Percentiles rank a stretch among this genome's conserved stretches.
phyloP scores from a whole-genome alignment of 148 eudicot species.

The Amaranthus hypochondriacus region DNA sequence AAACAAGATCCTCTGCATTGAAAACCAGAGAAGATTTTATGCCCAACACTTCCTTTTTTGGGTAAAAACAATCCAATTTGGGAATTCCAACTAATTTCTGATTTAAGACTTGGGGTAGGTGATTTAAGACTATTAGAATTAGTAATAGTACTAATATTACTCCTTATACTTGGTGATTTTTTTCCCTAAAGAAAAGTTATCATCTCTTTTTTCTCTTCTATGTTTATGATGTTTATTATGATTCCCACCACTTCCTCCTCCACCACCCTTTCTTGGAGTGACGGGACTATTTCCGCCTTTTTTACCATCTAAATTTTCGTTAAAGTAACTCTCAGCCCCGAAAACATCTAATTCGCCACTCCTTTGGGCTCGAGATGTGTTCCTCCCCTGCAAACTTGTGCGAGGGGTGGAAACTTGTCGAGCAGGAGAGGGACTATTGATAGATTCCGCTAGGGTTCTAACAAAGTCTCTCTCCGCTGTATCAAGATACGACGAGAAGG shows the following conservation, averaged over 20 bases:
- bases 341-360: constrained; percentile 50
- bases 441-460: constrained; percentile 33
- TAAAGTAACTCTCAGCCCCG: constrained; percentile 59
- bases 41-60: constrained; percentile 23
- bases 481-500: constrained; percentile 69
- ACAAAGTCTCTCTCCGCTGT: constrained; percentile 45
- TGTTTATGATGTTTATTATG: constrained; percentile 2
- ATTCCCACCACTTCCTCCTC: constrained; percentile 7
- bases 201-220: constrained; percentile 19
- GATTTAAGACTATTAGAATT: constrained; percentile 26
- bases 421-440: constrained; percentile 28
- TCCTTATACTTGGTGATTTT: constrained; percentile 12
- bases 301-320: constrained; percentile 23
- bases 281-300: background rate
- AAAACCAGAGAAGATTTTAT: constrained; percentile 35
- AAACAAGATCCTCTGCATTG: constrained; percentile 51
- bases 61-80: constrained; percentile 39
- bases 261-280: background rate
- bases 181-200: constrained; percentile 1
- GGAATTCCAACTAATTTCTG: constrained; percentile 46
- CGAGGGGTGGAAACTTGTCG: constrained; percentile 20
- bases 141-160: constrained; percentile 11
- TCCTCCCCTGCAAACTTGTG: constrained; percentile 13
- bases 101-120: constrained; percentile 37
- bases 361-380: constrained; percentile 8